These are phyloP conservation scores for Purpureocillium lavendulum DNA, from an alignment of 2,329 filamentous ascomycete species.

Conservation along the genomic window DNA sequence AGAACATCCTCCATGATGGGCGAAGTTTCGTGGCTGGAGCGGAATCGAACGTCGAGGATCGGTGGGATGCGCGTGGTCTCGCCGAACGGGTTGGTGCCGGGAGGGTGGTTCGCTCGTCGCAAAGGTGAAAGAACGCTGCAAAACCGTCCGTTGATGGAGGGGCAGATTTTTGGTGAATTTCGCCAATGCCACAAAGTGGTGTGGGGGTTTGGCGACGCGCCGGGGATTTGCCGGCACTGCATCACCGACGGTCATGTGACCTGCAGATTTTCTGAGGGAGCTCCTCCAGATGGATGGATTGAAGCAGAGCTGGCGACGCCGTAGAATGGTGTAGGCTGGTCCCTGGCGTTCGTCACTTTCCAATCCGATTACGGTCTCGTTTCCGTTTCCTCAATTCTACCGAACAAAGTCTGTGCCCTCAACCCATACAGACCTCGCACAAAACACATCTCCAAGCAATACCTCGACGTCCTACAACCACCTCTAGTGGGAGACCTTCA, in stretches of 20 bases:
- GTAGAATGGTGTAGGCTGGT: too few species aligned
- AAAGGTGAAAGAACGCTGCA: slow-evolving; percentile 7
- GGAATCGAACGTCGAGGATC: slow-evolving; percentile 2
- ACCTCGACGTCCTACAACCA: too few species aligned
- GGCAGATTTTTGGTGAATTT: slow-evolving; percentile 34
- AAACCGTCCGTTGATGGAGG: slow-evolving; percentile 23
- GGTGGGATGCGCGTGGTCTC: too few species aligned
- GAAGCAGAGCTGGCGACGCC: too few species aligned
- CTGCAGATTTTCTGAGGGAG: slow-evolving; percentile 18
- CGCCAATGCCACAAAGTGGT: slow-evolving; percentile 26
- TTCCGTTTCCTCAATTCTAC: too few species aligned
- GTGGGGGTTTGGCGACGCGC: slow-evolving; percentile 21
- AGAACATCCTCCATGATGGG: slow-evolving; percentile 33
- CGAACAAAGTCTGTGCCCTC: too few species aligned
- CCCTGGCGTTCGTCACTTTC: too few species aligned
- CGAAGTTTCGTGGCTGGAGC: slow-evolving; percentile 7
- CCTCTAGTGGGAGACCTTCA: too few species aligned
- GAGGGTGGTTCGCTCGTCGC: slow-evolving; percentile 1
- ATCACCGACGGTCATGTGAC: slow-evolving; percentile 25
- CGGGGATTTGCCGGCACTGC: slow-evolving; percentile 24
- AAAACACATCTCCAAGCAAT: too few species aligned
- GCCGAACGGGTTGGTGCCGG: slow-evolving; percentile 1
- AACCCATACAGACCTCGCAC: too few species aligned
- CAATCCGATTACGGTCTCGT: too few species aligned
- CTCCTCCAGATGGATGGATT: not conserved